Base-by-base conservation (phyloP, 106 monocot species). In the Agapanthus africanus region DNA sequence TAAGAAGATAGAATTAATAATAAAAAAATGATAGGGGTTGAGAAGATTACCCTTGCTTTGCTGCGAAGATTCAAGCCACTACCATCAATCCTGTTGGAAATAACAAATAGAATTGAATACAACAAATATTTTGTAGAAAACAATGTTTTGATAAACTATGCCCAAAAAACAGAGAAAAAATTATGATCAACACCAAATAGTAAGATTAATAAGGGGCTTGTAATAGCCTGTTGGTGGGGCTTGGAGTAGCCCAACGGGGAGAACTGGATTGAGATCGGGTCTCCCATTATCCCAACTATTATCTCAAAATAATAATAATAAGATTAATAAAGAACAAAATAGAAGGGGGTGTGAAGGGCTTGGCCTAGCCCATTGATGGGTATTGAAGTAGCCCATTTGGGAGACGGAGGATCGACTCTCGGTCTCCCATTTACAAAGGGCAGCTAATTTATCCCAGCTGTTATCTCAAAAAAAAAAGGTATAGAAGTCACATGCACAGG, bases 31-130 rank as follows among this genome's bases (percentile, higher is more conserved):
- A 44, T 44, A 5, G 19, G 19, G 1, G 46, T 19, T 47, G 4
- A 11, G n/a, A 22, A 63, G 46, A 35, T 69, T 46, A 87, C 87
- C 70, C 78, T 87, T 36, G 80, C 80, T 78, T 85, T 85, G 80
- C 85, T 85, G 14, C 85, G 69, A 18, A 85, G 18, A 35, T 85
- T 80, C 75, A 78, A 68, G 16, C 85, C 85, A 31, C 67, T 68
- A 35, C 85, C 85, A 70, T 80, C 85, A 49, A 85, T 67, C 85
- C 85, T 85, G 39, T 64, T 25, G 8, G 23, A 3, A 64, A 64
- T 21, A 38, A 64, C 0, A 47, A 47, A 5, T 47, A 3, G 16
- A 47, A 15, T 13, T 47, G 13, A 47, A 47, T n/a, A n/a, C n/a
- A n/a, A n/a, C n/a, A n/a, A n/a, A n/a, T n/a, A n/a, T n/a, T n/a